A percentile compares a stretch with the other conserved stretches of the same genome.
Conservation (phyloP, 345 rosid genomes). For the Conringia planisiliqua region DNA sequence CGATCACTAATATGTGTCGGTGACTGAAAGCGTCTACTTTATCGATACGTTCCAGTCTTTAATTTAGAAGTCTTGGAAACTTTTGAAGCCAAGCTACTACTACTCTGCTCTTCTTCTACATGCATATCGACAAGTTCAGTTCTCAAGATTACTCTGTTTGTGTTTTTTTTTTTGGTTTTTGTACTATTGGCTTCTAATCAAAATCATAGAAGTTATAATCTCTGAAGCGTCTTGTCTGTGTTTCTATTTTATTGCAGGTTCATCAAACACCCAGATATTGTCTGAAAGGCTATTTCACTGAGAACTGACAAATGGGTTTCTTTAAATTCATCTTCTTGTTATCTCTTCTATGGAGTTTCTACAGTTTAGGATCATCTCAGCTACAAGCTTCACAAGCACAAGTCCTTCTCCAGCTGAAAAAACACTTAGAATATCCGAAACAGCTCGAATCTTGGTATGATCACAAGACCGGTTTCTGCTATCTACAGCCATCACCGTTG, state of each 20-base stretch:
- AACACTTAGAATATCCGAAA: slow-evolving; percentile 65
- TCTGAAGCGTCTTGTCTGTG: not conserved
- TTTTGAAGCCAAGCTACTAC: slow-evolving; percentile 11
- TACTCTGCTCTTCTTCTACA: slow-evolving; percentile 18
- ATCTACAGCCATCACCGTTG: slow-evolving; percentile 37
- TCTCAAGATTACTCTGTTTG: slow-evolving; percentile 16
- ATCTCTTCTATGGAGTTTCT: slow-evolving; percentile 49
- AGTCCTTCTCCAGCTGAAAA: slow-evolving; percentile 70
- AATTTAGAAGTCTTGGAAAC: not conserved
- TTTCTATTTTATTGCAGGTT: slow-evolving; percentile 7
- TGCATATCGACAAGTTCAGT: not conserved
- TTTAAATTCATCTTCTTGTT: slow-evolving; percentile 35
- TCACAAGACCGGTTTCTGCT: slow-evolving; percentile 57
- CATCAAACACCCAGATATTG: slow-evolving; percentile 23
- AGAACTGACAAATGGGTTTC: slow-evolving; percentile 37
- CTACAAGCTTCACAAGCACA: slow-evolving; percentile 71
- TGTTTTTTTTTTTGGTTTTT: not conserved
- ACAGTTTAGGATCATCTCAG: slow-evolving; percentile 45
- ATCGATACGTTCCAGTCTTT: not conserved
- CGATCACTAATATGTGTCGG: slow-evolving; percentile 35
- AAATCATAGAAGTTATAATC: not conserved
- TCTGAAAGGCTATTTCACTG: not conserved
- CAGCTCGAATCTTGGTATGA: slow-evolving; percentile 63
- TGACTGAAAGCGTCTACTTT: slow-evolving; percentile 9
- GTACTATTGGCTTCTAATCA: not conserved